Evolutionary conservation across 1,284 basidiomycete species (phyloP).

Genomic region (Testicularia cyperi): DNA sequence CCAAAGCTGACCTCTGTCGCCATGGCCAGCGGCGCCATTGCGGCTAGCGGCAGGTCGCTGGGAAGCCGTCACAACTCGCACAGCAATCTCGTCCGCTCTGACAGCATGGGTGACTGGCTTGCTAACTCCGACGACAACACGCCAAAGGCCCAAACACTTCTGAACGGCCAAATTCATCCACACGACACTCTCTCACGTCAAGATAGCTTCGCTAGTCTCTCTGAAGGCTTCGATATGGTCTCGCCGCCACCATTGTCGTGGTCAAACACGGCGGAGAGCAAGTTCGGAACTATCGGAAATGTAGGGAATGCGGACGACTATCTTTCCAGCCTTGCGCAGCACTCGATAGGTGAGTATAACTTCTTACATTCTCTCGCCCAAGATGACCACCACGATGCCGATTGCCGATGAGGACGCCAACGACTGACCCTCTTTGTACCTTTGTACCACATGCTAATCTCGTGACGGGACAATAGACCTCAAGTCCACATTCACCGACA

Average conservation of each 20-base stretch:
- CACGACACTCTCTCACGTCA: conserved; percentile 5
- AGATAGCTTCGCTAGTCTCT: conserved; percentile 22
- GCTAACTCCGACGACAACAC: conserved; percentile 16
- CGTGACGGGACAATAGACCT: conserved; percentile 16
- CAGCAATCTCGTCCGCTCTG: conserved; percentile 26
- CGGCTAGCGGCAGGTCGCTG: conserved; percentile 17
- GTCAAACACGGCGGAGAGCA: conserved; percentile 13
- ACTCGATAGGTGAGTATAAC: conserved; percentile 22
- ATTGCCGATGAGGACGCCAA: too few species aligned
- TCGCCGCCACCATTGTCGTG: conserved; percentile 15
- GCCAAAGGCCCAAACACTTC: conserved; percentile 5
- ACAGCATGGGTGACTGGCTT: conserved; percentile 31
- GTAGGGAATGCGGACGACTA: conserved; percentile 29
- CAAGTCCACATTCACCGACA: conserved; percentile 22
- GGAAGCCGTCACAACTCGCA: conserved; percentile 36
- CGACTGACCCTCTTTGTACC: too few species aligned
- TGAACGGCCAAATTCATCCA: neutral
- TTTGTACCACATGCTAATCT: too few species aligned
- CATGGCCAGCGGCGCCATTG: conserved; percentile 25
- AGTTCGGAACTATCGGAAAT: conserved; percentile 6
- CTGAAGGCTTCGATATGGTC: conserved; percentile 35
- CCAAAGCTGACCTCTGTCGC: too few species aligned
- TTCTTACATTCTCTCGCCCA: too few species aligned
- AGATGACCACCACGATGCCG: too few species aligned
- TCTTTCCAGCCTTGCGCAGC: conserved; percentile 14